Evolutionary conservation across 805 yeast genomes (phyloP).

Genomic region (Clavispora santaluciae): DNA sequence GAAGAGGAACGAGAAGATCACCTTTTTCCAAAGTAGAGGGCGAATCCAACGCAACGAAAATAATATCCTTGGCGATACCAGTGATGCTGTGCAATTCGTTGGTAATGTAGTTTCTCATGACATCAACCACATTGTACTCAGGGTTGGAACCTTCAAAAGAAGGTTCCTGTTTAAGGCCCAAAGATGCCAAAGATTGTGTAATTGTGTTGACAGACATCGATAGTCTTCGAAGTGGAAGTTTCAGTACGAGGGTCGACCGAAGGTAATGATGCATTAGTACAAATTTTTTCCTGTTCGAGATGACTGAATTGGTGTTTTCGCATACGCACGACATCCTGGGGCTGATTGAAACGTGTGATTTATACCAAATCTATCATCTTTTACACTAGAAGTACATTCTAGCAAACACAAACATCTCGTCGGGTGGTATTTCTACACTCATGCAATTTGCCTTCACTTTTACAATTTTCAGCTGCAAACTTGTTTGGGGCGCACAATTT

Average conservation of each 20-base stretch:
- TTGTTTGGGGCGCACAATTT: too few species aligned
- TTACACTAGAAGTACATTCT: too few species aligned
- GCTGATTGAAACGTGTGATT: too few species aligned
- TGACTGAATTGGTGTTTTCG: constrained; percentile 1
- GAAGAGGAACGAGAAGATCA: constrained; percentile 87
- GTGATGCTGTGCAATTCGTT: constrained; percentile 69
- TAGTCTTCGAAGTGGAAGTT: constrained; percentile 3
- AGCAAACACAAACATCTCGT: too few species aligned
- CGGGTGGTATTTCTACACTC: too few species aligned
- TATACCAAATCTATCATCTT: too few species aligned
- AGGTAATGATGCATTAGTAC: neutral
- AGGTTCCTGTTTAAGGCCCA: constrained; percentile 31
- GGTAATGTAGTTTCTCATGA: constrained; percentile 85
- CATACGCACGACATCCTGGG: neutral
- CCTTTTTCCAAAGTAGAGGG: constrained; percentile 85
- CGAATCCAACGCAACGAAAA: constrained; percentile 84
- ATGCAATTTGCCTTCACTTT: too few species aligned
- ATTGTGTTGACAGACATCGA: constrained; percentile 25
- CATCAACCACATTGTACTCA: constrained; percentile 73
- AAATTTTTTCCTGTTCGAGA: constrained; percentile 2
- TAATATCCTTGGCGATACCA: constrained; percentile 62
- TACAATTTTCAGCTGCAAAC: too few species aligned
- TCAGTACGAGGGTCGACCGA: constrained; percentile 1
- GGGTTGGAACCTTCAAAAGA: constrained; percentile 61
- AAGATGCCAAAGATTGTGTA: constrained; percentile 28